phyloP scores from a whole-genome alignment of 2,329 filamentous ascomycete genomes.

The Xylariaceae sp. region DNA sequence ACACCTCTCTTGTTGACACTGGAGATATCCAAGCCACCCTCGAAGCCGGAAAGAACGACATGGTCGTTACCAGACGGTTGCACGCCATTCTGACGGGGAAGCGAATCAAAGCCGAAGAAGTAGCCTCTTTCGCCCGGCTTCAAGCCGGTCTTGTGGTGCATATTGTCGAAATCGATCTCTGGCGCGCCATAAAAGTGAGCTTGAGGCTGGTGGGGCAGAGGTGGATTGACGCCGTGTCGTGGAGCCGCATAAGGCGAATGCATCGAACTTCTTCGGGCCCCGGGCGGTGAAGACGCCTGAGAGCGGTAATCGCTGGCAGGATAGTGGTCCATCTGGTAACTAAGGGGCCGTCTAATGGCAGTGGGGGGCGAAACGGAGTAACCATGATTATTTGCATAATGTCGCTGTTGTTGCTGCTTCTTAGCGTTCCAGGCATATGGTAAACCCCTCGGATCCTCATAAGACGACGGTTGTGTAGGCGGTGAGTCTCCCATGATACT shows the following conservation, averaged over 20 bases:
- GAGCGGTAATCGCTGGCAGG: constrained; percentile 35
- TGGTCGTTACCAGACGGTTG: constrained; percentile 48
- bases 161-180: constrained; percentile 58
- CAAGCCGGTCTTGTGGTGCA: constrained; percentile 47
- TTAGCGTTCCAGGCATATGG: constrained; percentile 36
- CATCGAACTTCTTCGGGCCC: constrained; percentile 43
- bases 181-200: constrained; percentile 65
- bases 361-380: constrained; percentile 32
- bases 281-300: constrained; percentile 37
- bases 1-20: constrained; percentile 66
- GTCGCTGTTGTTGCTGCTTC: constrained; percentile 32
- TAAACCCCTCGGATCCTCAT: constrained; percentile 30
- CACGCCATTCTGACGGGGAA: constrained; percentile 43
- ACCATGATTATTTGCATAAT: constrained; percentile 27
- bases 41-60: constrained; percentile 70
- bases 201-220: constrained; percentile 60
- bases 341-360: constrained; percentile 35
- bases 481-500: constrained; percentile 36
- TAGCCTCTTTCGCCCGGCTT: constrained; percentile 65
- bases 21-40: constrained; percentile 74
- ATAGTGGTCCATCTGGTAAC: constrained; percentile 39
- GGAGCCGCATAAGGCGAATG: constrained; percentile 44
- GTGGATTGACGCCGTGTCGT: constrained; percentile 41
- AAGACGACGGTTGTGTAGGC: constrained; percentile 35
- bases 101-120: constrained; percentile 74